Base-by-base conservation (phyloP, 2,329 filamentous ascomycete genomes). In the Parastagonospora avenae region DNA sequence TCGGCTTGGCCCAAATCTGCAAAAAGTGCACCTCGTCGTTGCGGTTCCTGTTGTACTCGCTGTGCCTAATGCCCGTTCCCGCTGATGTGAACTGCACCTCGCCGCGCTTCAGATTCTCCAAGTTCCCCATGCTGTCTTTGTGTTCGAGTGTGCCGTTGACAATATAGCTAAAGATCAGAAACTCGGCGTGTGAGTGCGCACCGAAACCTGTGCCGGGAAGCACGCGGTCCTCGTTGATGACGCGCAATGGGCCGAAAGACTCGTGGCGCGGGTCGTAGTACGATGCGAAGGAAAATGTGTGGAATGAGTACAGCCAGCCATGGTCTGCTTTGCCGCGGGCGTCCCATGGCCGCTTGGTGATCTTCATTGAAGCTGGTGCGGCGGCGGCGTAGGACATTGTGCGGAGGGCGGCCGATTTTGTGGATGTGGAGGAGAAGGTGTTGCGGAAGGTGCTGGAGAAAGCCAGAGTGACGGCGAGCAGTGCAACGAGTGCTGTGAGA, bases 31-130 rank as follows among this genome's bases (percentile, higher is more conserved):
- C 88, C 19, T 88, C 85, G 38, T 90, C 84, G 11, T 81, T 76
- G 46, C 77, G 71, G 70, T 91, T 86, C 74, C 94, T 86, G 74
- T 93, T 94, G 75, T 88, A 85, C 75, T 96, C 91, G 7, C 85
- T 89, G 73, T 96, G 91, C 1, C 90, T 84, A 64, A 96, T 87
- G 5, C 85, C 84, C 4, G 85, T 91, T 47, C 91, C 91, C n/a
- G 90, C 91, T 11, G 88, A 92, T 8, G 91, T 96, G 74, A 95
- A 96, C 68, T 96, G 91, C 38, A 96, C 89, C 71, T 95, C 91
- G 10, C 91, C 90, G 32, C 90, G 81, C 65, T 83, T 83, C 79
- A 96, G 87, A 74, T 87, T 90, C 72, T 84, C 78, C 8, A 80
- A 67, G 46, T 81, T 84, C 62, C 90, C 83, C 87, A 95, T 92